These are phyloP conservation scores for Fusarium circinatum DNA, from an alignment of 2,329 filamentous ascomycete genomes.

Conservation along the genomic window DNA sequence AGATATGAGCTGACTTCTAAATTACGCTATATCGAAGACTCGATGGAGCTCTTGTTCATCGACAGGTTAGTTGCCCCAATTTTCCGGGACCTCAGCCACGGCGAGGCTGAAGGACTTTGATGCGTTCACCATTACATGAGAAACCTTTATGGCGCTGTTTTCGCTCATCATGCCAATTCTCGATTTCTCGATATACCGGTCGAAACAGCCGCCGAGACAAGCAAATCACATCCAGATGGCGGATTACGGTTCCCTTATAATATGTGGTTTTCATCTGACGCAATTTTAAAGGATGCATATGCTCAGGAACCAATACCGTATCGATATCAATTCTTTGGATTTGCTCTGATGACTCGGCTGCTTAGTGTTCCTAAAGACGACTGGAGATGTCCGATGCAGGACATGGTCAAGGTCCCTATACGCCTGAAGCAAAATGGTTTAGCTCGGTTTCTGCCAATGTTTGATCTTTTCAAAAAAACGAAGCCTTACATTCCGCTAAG, in stretches of 20 bases:
- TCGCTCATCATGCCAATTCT: accelerated
- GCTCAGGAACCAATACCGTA: accelerated
- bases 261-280: neutral
- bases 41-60: no score
- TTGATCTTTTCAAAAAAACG: neutral
- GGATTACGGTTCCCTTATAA: accelerated
- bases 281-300: neutral
- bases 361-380: neutral
- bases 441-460: no score
- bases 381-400: neutral
- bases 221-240: neutral
- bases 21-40: accelerated
- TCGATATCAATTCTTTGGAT: neutral
- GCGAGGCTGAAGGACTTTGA: neutral
- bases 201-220: accelerated
- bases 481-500: no score
- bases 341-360: neutral
- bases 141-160: neutral
- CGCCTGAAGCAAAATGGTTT: neutral
- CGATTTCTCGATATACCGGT: accelerated
- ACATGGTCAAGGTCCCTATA: neutral
- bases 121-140: neutral
- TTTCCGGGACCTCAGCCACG: neutral
- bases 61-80: neutral
- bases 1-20: neutral